Evolutionary conservation across 2,329 filamentous ascomycete genomes (phyloP).

Genomic region (Aureobasidium sp.): DNA sequence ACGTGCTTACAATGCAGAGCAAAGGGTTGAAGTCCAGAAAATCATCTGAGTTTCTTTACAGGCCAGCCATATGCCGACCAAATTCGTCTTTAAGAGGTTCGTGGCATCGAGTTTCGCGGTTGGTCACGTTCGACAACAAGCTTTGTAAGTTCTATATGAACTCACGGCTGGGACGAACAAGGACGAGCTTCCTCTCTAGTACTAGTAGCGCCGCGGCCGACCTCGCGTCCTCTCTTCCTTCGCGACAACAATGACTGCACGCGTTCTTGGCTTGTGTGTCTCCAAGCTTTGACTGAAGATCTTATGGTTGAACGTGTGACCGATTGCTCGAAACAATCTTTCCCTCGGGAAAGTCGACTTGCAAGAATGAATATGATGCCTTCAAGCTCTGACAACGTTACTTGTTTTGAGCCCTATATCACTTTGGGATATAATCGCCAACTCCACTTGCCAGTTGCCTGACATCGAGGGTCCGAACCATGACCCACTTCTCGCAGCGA

Average conservation of each 20-base stretch:
- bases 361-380: not conserved
- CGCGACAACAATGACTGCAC: not conserved
- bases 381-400: not conserved
- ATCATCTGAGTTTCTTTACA: not conserved
- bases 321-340: not conserved
- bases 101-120: too few species aligned
- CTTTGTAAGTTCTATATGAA: not conserved
- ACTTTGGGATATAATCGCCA: not conserved
- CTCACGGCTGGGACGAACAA: not conserved
- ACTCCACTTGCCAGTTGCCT: too few species aligned
- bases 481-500: not conserved
- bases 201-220: not conserved
- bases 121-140: not conserved
- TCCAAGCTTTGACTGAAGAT: not conserved
- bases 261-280: not conserved
- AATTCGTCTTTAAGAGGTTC: not conserved
- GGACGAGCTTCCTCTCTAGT: not conserved
- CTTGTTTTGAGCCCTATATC: not conserved
- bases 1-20: not conserved
- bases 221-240: not conserved
- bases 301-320: not conserved
- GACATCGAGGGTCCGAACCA: not conserved
- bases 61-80: too few species aligned
- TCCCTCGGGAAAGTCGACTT: not conserved
- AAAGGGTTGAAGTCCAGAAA: not conserved